Evolutionary conservation across 2,329 filamentous ascomycete species (phyloP).

Genomic region (Fusarium papillatum): DNA sequence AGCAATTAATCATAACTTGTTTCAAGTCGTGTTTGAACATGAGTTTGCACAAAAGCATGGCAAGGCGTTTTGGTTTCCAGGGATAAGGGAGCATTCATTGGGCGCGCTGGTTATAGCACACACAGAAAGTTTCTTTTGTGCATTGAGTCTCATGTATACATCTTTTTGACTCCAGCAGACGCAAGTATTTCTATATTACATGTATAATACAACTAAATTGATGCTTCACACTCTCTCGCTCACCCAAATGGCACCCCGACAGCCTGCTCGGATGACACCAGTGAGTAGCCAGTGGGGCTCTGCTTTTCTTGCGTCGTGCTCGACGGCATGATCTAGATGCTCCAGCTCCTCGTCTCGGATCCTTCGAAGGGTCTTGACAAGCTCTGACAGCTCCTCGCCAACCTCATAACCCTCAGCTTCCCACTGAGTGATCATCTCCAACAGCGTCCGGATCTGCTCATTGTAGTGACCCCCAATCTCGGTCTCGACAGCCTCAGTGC

Average conservation of each 20-base stretch:
- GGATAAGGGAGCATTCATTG: conserved; percentile 30
- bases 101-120: conserved; percentile 23
- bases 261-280: conserved; percentile 89
- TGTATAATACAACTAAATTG: conserved; percentile 43
- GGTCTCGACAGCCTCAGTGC: conserved; percentile 97
- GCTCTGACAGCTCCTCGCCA: conserved; percentile 80
- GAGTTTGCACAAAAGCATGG: conserved; percentile 37
- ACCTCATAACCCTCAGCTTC: conserved; percentile 84
- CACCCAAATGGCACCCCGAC: conserved; percentile 92
- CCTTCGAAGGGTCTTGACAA: conserved; percentile 81
- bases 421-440: conserved; percentile 86
- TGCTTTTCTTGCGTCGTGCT: conserved; percentile 92
- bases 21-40: conserved; percentile 11
- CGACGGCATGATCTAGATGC: conserved; percentile 94
- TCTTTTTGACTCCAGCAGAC: conserved; percentile 21
- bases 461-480: conserved; percentile 99
- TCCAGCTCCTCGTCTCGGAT: conserved; percentile 97
- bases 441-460: conserved; percentile 84
- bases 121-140: conserved; percentile 24
- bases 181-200: conserved; percentile 36
- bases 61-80: conserved; percentile 39
- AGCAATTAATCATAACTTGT: conserved; percentile 48
- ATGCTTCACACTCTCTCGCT: conserved; percentile 76
- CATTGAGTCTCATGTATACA: conserved; percentile 33
- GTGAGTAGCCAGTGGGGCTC: conserved; percentile 92